Base-by-base conservation (phyloP, 78 protist genomes). In the Dictyostelium capitatum region DNA sequence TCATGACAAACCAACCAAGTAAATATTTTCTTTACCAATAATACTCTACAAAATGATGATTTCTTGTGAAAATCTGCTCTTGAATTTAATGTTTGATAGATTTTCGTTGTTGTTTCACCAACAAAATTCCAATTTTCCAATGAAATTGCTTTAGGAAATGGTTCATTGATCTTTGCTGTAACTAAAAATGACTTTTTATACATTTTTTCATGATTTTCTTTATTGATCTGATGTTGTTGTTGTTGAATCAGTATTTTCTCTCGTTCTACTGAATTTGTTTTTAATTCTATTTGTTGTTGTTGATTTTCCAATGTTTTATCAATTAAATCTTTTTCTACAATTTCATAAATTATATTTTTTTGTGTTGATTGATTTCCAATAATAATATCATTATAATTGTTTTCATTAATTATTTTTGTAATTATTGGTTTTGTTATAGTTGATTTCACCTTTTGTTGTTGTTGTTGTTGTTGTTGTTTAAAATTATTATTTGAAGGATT, bases 91-190 rank as follows among this genome's bases (percentile, higher is more conserved):
- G 93, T 65, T 47, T 74, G 85, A 50, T 77, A 87, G 20, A 87
- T 87, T 51, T 54, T 74, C 1, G 79, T 32, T 4, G 93, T 87
- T 0, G 83, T 87, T 64, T 74, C 83, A 30, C 93, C 93, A 65
- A 32, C 46, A 43, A 87, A 87, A 51, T 87, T 87, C 93, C 93
- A 87, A 64, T 56, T 64, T 37, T 87, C 93, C 2, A 87, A 54
- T 20, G 93, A 87, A 7, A 46, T 64, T 5, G 67, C 48, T 37
- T 74, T 77, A 6, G 93, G 93, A 77, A 43, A 54, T 20, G 23
- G 11, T 54, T 79, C 73, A n/a, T 50, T 50, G 4, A 72, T 20
- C 14, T 30, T 51, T 10, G 79, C 32, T 73, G 54, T 73, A 12
- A 46, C 46, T 73, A 67, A 15, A 67, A 43, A 47, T 9, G 79